Evolutionary conservation across 202 grass and related monocot species (phyloP), one percentile per base, ranked within the genome.

Genomic region (Eragrostis tef): DNA sequence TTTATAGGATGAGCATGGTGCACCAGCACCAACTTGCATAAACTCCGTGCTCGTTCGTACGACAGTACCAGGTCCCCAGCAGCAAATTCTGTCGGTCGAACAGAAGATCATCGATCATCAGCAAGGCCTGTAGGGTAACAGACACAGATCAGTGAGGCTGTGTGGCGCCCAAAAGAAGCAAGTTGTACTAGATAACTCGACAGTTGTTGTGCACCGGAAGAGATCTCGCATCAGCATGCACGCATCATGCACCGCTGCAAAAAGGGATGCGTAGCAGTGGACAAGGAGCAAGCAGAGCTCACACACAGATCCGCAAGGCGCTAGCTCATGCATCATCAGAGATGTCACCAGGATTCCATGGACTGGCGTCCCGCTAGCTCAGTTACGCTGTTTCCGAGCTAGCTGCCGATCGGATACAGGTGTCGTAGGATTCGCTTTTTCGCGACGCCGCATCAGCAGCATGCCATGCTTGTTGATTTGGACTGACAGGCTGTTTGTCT

Each of bases 281-380:
- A 58, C 20, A 9, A 58, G 54, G 19, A 19, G 15, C 1, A 52
- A 16, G 3, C 0, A 1, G 76, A 39, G 3, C n/a, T n/a, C 34
- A 39, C 34, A 39, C 34, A 39, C 34, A 0, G 34, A 39, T 5
- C 34, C 34, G 34, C 34, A 39, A 39, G 34, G 34, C 34, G 29
- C 17, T 9, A 10, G 1, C 52, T 15, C 54, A 19, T 45, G 5
- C 7, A 20, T 21, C 25, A 7, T n/a, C 1, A 4, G 31, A 39
- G 53, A 16, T 14, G n/a, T 11, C 49, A 7, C 0, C 6, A 25
- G 17, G 36, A 16, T 9, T 43, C 31, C 52, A 43, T 43, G 53
- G 16, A 22, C 21, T 2, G 2, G 11, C 13, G 20, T 19, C 53
- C 1, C 7, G 58, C 71, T 83, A 80, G 64, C 78, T 80, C 77